Evolutionary conservation across 2,329 filamentous ascomycete genomes (phyloP).

Genomic region (Colletotrichum cereale): DNA sequence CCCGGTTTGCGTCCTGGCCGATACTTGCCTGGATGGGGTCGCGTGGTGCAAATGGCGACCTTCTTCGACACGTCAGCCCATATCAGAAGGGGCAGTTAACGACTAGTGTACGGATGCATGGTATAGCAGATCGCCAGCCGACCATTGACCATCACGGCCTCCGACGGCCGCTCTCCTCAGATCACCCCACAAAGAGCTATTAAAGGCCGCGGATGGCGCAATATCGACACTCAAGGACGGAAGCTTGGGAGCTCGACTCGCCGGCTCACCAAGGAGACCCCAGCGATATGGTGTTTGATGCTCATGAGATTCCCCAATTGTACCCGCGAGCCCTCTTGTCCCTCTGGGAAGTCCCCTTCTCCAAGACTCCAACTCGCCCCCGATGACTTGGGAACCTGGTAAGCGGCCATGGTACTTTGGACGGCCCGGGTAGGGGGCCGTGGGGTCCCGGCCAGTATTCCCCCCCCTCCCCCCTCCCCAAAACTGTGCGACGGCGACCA

Average conservation of each 20-base stretch:
- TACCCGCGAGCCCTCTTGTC: conserved; percentile 25
- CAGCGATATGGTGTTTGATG: conserved; percentile 36
- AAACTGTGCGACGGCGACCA: conserved; percentile 37
- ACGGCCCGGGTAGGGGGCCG: conserved; percentile 40
- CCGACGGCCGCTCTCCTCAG: conserved; percentile 12
- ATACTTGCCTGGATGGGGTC: not conserved
- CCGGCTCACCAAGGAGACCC: conserved; percentile 27
- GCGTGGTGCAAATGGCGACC: conserved; percentile 6
- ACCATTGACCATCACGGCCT: conserved; percentile 25
- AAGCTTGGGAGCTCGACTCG: conserved; percentile 29
- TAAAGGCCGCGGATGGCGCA: conserved; percentile 35
- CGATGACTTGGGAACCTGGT: conserved; percentile 35
- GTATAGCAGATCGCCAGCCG: conserved; percentile 25
- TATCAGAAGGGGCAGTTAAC: conserved; percentile 14
- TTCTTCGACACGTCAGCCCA: conserved; percentile 14
- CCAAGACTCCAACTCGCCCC: conserved; percentile 15
- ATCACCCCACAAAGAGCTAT: conserved; percentile 27
- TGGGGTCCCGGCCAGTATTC: conserved; percentile 36
- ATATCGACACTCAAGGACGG: conserved; percentile 36
- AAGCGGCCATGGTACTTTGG: conserved; percentile 29
- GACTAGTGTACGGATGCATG: not conserved
- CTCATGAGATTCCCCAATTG: conserved; percentile 38
- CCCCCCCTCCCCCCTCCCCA: conserved; percentile 27
- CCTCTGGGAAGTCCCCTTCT: conserved; percentile 33
- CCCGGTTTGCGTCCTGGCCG: conserved; percentile 10